Conservation (phyloP, 2,329 filamentous ascomycete genomes). For the Knoxdaviesia capensis region DNA sequence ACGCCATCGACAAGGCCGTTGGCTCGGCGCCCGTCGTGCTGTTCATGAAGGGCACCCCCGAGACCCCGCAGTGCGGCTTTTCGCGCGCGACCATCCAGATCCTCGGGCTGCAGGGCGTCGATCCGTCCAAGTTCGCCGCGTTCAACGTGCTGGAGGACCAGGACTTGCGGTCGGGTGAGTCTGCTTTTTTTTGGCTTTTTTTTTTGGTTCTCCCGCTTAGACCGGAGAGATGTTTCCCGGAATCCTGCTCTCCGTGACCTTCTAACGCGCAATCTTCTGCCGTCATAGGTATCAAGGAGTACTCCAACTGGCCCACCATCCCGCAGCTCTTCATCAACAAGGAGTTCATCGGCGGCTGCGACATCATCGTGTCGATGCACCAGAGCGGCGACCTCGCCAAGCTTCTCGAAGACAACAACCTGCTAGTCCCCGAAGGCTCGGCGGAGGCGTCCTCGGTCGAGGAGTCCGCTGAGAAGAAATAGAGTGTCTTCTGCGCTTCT, state of each 20-base stretch:
- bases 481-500: background rate
- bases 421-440: conserved; percentile 29
- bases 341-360: conserved; percentile 94
- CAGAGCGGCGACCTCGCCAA: conserved; percentile 86
- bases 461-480: conserved; percentile 11
- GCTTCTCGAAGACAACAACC: conserved; percentile 76
- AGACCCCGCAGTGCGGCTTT: conserved; percentile 91
- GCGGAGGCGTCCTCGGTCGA: conserved; percentile 18
- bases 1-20: conserved; percentile 81
- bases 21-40: conserved; percentile 77
- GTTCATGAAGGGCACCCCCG: conserved; percentile 97
- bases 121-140: conserved; percentile 90
- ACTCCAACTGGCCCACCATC: conserved; percentile 97
- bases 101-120: conserved; percentile 80
- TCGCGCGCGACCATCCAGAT: conserved; percentile 91
- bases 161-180: conserved; percentile 60
- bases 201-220: background rate
- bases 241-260: background rate
- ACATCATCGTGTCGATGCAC: conserved; percentile 94
- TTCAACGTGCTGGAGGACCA: conserved; percentile 93
- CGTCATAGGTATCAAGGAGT: conserved; percentile 78
- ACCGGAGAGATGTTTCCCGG: too few species aligned
- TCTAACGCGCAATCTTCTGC: background rate
- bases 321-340: conserved; percentile 89
- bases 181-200: background rate